A percentile compares a stretch with the other conserved stretches of the same genome.
phyloP scores from a whole-genome alignment of 2,329 filamentous ascomycete species.

The Pyrenophora teres region DNA sequence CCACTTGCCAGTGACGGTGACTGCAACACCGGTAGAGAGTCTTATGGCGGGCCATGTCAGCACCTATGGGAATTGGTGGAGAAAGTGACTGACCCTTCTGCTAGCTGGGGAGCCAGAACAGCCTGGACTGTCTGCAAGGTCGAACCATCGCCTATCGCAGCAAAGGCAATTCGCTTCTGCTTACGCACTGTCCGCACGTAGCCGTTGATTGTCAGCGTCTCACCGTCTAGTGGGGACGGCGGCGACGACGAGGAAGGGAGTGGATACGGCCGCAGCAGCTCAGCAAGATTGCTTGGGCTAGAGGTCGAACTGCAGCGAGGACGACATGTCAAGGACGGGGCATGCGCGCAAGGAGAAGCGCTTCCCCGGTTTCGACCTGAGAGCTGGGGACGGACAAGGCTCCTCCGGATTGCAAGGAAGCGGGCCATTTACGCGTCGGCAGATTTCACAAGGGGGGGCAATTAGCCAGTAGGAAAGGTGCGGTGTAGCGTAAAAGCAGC shows the following conservation, averaged over 20 bases:
- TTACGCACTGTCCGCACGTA: conserved; percentile 84
- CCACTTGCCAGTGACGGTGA: conserved; percentile 80
- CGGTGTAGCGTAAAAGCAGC: conserved; percentile 20
- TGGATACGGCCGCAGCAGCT: conserved; percentile 61
- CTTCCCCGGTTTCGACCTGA: conserved; percentile 21
- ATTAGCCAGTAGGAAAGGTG: conserved; percentile 24
- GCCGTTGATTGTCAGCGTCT: conserved; percentile 63
- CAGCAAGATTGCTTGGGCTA: conserved; percentile 42
- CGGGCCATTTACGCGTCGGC: conserved; percentile 38
- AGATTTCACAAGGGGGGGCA: conserved; percentile 2
- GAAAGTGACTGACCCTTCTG: conserved; percentile 66
- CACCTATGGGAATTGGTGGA: conserved; percentile 2
- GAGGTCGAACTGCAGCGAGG: conserved; percentile 39
- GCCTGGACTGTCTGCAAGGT: conserved; percentile 79
- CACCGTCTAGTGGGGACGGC: conserved; percentile 50
- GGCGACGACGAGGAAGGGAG: conserved; percentile 48
- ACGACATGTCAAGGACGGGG: conserved; percentile 20
- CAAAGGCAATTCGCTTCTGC: conserved; percentile 83
- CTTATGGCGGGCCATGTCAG: conserved; percentile 53
- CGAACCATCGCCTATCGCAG: conserved; percentile 85
- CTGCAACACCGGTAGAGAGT: conserved; percentile 78
- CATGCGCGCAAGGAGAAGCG: conserved; percentile 21
- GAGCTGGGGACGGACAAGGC: conserved; percentile 27
- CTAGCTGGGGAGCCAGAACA: conserved; percentile 72
- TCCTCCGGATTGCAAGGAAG: conserved; percentile 29